Evolutionary conservation across 1,284 basidiomycete species (phyloP), one percentile per base, ranked within the genome.

Genomic region (Sanghuangporus sanghuang): DNA sequence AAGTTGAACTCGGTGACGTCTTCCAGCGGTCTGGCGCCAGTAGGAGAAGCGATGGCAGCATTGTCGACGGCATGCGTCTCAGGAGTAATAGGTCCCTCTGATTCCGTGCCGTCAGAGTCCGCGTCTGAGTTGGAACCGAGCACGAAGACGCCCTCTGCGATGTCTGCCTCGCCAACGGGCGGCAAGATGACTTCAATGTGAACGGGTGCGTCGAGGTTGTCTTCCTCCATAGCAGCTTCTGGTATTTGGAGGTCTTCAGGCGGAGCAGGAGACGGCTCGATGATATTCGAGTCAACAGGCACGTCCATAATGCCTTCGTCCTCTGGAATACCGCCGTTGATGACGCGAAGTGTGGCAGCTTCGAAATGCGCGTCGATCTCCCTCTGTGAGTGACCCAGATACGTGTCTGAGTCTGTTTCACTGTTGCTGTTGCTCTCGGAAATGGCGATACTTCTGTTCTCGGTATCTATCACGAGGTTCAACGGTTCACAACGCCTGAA

Each of bases 21-120:
- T 16, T 18, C 44, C 44, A 46, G 7, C n/a, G 44, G 16, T 18
- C 16, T 18, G 16, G 44, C 21, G 18, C 18, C 44, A 16, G 18
- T 18, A 16, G 6, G 16, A 46, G 7, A n/a, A 9, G 44, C 44
- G 18, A 46, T 46, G 18, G 14, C 18, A 6, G 44, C 44, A 46
- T 46, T 46, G 14, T 50, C 57, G 32, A 49, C 46, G 6, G 64
- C 32, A 14, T 57, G 46, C 21, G 39, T 61, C 42, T 61, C 48
- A 40, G 64, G 64, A n/a, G 64, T 65, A 46, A 62, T 58, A 12
- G 64, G 59, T 6, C 38, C 60, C 6, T 65, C 55, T 14, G 59
- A 57, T 18, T 62, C 64, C 2, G n/a, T 40, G 44, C 60, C 62
- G 23, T 46, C 44, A 46, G 44, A 46, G 16, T 46, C 44, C 16